phyloP scores from a whole-genome alignment of 176 grass and related monocot genomes.

The Panicum miliaceum region DNA sequence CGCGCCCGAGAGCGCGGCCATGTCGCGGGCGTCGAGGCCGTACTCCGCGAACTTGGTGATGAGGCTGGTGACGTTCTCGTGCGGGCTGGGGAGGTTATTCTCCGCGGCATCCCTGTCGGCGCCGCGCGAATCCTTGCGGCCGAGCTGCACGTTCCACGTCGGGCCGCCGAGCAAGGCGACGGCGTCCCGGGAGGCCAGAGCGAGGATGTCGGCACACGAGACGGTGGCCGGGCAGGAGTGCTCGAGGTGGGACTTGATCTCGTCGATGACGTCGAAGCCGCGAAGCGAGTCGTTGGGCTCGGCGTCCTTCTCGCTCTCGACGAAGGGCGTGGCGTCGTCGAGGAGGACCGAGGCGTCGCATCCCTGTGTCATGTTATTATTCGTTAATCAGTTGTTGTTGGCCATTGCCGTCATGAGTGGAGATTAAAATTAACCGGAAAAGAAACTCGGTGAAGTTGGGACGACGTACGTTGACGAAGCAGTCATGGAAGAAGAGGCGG shows the following conservation, averaged over 20 bases:
- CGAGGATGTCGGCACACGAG: conserved; percentile 87
- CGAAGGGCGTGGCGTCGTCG: conserved; percentile 35
- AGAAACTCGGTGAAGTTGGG: too few species aligned
- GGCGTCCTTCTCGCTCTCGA: conserved; percentile 54
- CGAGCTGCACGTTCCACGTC: conserved; percentile 63
- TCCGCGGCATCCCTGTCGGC: conserved; percentile 37
- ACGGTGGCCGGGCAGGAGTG: conserved; percentile 41
- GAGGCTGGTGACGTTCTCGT: conserved; percentile 30
- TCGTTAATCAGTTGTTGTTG: too few species aligned
- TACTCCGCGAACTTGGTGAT: conserved; percentile 35
- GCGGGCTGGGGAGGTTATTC: conserved; percentile 38
- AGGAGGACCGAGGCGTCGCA: conserved; percentile 69
- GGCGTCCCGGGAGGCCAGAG: conserved; percentile 64
- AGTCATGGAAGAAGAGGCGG: conserved; percentile 85
- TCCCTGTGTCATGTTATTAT: conserved; percentile 41
- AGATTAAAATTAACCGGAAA: not conserved
- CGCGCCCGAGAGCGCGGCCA: conserved; percentile 62
- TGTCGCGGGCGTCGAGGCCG: conserved; percentile 52
- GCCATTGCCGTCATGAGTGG: too few species aligned
- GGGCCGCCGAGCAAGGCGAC: conserved; percentile 62
- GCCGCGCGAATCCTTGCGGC: conserved; percentile 63
- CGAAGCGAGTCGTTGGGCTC: conserved; percentile 39
- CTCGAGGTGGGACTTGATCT: conserved; percentile 65
- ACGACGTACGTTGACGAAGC: conserved; percentile 70
- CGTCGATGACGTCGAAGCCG: conserved; percentile 61